phyloP scores from a whole-genome alignment of 345 rosid genomes.

The Ceriops zippeliana region DNA sequence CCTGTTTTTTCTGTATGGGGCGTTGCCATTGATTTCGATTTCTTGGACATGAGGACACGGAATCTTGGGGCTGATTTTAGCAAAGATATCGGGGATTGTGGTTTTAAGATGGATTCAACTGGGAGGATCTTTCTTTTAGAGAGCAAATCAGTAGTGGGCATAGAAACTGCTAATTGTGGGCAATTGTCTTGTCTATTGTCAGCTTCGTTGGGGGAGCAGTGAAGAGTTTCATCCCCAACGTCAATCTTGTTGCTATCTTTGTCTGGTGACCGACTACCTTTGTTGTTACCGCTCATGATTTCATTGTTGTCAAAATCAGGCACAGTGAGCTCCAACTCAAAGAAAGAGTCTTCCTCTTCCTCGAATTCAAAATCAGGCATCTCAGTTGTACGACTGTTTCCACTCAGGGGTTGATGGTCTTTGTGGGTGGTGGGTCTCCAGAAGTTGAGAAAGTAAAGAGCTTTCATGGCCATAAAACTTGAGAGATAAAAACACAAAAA shows the following conservation, averaged over 20 bases:
- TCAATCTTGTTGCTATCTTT: constrained; percentile 16
- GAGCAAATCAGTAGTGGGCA: constrained; percentile 32
- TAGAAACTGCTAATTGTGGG: constrained; percentile 23
- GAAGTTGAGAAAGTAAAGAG: constrained; percentile 58
- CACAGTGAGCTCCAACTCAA: constrained; percentile 73
- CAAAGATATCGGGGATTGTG: constrained; percentile 58
- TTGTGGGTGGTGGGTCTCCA: constrained; percentile 42
- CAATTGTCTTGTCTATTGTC: constrained; percentile 18
- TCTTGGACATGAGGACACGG: constrained; percentile 51
- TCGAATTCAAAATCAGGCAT: constrained; percentile 35
- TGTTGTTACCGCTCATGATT: constrained; percentile 6
- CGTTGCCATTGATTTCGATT: constrained; percentile 41
- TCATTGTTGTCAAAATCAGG: constrained; percentile 31
- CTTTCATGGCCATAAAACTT: constrained; percentile 41
- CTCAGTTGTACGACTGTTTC: constrained; percentile 6
- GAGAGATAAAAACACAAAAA: background rate
- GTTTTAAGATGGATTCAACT: constrained; percentile 46
- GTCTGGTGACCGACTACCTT: constrained; percentile 4
- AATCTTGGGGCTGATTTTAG: constrained; percentile 64
- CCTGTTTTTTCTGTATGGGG: constrained; percentile 20
- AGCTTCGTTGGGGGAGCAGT: background rate
- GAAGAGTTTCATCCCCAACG: constrained; percentile 10
- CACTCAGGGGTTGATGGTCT: constrained; percentile 22
- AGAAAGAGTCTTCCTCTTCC: constrained; percentile 84
- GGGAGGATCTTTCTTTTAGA: constrained; percentile 77